phyloP scores from a whole-genome alignment of 768 basidiomycete species.

The Clitopilus hobsonii region DNA sequence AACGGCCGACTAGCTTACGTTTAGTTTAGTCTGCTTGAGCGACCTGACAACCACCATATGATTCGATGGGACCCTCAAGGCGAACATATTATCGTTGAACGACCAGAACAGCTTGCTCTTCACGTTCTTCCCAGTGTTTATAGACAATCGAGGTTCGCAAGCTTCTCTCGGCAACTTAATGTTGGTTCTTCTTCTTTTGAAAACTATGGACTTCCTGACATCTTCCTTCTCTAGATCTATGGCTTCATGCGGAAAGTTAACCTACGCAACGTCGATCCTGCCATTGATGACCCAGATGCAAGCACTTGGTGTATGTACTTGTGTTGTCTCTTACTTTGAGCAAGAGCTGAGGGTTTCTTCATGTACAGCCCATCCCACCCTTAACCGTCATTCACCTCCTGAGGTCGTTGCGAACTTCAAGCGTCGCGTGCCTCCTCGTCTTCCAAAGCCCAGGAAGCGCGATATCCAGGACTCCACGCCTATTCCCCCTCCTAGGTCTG shows the following conservation, averaged over 20 bases:
- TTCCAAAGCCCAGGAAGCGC: slow-evolving; percentile 83
- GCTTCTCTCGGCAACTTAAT: slow-evolving; percentile 96
- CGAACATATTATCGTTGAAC: slow-evolving; percentile 92
- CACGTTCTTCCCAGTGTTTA: slow-evolving; percentile 93
- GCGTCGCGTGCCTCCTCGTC: slow-evolving; percentile 89
- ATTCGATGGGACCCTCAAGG: slow-evolving; percentile 94
- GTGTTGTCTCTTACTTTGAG: not conserved
- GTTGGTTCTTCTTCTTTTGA: slow-evolving; percentile 44
- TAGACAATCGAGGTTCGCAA: slow-evolving; percentile 94
- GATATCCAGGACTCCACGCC: slow-evolving; percentile 65
- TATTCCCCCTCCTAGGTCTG: slow-evolving; percentile 74
- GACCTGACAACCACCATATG: slow-evolving; percentile 93
- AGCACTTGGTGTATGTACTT: slow-evolving; percentile 88
- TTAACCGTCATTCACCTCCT: slow-evolving; percentile 85
- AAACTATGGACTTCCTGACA: slow-evolving; percentile 17
- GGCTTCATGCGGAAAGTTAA: slow-evolving; percentile 99
- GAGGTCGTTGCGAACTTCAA: slow-evolving; percentile 94
- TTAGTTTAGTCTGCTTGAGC: slow-evolving; percentile 69
- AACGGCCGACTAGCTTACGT: slow-evolving; percentile 11
- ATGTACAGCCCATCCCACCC: slow-evolving; percentile 76
- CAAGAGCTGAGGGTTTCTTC: slow-evolving; percentile 3
- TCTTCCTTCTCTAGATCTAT: slow-evolving; percentile 66
- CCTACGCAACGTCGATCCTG: slow-evolving; percentile 90
- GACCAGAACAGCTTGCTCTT: slow-evolving; percentile 88
- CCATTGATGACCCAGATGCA: slow-evolving; percentile 93